Evolutionary conservation across 192 early-diverging fungal species (phyloP).

Genomic region (Podila minutissima): DNA sequence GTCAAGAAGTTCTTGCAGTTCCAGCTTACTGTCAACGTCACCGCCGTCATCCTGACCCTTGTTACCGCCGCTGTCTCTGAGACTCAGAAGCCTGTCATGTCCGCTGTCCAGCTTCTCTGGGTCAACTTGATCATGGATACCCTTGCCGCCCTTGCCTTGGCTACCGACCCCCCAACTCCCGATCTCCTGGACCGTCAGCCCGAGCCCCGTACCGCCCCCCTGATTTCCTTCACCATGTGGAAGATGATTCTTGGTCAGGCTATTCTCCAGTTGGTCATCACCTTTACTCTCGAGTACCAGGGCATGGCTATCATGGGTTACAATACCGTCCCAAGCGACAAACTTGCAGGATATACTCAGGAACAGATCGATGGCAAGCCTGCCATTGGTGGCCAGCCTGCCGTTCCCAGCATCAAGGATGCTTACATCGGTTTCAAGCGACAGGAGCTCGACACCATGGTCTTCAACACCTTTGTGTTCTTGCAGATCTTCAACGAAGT

Average conservation of each 20-base stretch:
- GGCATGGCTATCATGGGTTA: conserved; percentile 70
- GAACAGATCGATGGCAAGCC: not conserved
- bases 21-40: conserved; percentile 97
- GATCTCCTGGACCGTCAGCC: conserved; percentile 88
- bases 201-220: conserved; percentile 77
- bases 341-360: too few relatives aligned
- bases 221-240: conserved; percentile 94
- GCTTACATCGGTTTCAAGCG: conserved; percentile 32
- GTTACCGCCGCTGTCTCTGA: conserved; percentile 71
- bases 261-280: conserved; percentile 85
- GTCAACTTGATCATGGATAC: conserved; percentile 99
- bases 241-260: conserved; percentile 93
- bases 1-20: conserved; percentile 99
- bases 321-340: conserved; percentile 14
- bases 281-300: conserved; percentile 71
- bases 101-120: conserved; percentile 96
- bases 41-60: conserved; percentile 83
- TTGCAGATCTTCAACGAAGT: conserved; percentile 92
- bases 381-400: not conserved
- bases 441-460: conserved; percentile 73
- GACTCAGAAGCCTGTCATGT: conserved; percentile 80
- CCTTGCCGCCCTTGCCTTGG: conserved; percentile 94
- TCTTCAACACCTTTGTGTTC: conserved; percentile 93
- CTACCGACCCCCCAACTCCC: conserved; percentile 89
- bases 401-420: not conserved